Conservation (phyloP, 371 early-diverging fungal genomes). For the Actinomortierella ambigua region DNA sequence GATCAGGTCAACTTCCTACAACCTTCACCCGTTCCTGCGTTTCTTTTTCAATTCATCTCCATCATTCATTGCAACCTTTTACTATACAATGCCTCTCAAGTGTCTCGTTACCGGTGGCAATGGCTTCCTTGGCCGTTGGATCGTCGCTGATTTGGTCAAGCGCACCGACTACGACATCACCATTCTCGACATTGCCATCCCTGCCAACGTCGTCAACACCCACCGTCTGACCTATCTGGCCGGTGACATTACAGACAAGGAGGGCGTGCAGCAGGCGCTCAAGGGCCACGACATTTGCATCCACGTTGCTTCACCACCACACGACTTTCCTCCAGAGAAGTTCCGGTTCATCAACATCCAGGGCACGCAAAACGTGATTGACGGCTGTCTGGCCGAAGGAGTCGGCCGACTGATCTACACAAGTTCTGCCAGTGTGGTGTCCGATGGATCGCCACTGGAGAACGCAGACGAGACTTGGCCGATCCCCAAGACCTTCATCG, state of each 20-base stretch:
- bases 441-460: constrained; percentile 75
- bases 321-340: constrained; percentile 66
- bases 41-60: neutral
- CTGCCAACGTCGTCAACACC: constrained; percentile 54
- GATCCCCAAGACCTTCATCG: constrained; percentile 77
- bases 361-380: constrained; percentile 86
- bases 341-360: constrained; percentile 84
- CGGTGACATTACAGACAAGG: constrained; percentile 79
- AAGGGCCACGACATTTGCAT: constrained; percentile 77
- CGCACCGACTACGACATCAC: constrained; percentile 63
- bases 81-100: constrained; percentile 41
- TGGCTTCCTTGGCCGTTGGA: constrained; percentile 87
- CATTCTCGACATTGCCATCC: constrained; percentile 77
- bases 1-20: too few relatives aligned
- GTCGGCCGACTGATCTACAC: constrained; percentile 86
- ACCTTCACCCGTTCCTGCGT: constrained; percentile 1
- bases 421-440: constrained; percentile 88
- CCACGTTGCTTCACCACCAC: constrained; percentile 92
- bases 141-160: constrained; percentile 76
- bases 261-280: constrained; percentile 69
- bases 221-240: constrained; percentile 62
- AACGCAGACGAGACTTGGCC: constrained; percentile 83
- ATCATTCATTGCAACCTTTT: neutral
- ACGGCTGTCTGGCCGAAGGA: constrained; percentile 70
- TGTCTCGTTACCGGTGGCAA: constrained; percentile 90